A percentile compares a stretch with the other conserved stretches of the same genome.
These are phyloP conservation scores for Geotrichum phurueaensis DNA, from an alignment of 1,139 yeast species.

Conservation along the genomic window DNA sequence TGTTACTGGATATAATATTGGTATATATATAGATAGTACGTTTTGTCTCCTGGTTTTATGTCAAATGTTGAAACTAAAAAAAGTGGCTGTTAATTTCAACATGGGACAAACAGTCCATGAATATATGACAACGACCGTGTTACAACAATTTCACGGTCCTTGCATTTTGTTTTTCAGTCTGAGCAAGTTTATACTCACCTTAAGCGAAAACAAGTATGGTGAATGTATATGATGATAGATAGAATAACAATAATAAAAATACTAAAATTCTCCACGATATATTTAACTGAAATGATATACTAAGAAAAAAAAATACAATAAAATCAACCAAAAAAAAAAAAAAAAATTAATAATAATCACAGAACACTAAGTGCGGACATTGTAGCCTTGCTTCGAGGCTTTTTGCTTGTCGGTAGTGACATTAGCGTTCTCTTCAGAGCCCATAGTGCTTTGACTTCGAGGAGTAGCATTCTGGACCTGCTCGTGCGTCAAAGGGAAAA, in stretches of 20 bases:
- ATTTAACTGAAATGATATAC: not conserved
- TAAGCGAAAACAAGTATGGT: no score
- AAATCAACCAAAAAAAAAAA: not conserved
- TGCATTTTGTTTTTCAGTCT: no score
- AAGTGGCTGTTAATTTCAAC: no score
- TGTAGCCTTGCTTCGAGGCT: not conserved
- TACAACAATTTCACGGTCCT: no score
- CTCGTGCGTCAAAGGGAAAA: constrained; percentile 14
- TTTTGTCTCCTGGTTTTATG: no score
- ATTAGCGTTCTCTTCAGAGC: not conserved
- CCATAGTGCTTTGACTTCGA: not conserved
- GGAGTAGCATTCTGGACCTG: constrained; percentile 12
- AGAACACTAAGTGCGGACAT: not conserved
- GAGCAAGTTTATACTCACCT: no score
- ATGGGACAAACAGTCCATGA: no score
- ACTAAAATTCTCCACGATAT: not conserved
- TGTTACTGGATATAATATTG: no score
- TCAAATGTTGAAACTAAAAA: no score
- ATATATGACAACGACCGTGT: no score
- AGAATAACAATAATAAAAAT: not conserved
- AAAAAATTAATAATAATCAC: not conserved
- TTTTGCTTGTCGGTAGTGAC: not conserved
- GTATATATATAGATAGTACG: no score
- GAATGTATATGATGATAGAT: no score
- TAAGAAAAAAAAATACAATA: not conserved